phyloP scores from a whole-genome alignment of 139 green algal species.

The Picochlorum costavermella region DNA sequence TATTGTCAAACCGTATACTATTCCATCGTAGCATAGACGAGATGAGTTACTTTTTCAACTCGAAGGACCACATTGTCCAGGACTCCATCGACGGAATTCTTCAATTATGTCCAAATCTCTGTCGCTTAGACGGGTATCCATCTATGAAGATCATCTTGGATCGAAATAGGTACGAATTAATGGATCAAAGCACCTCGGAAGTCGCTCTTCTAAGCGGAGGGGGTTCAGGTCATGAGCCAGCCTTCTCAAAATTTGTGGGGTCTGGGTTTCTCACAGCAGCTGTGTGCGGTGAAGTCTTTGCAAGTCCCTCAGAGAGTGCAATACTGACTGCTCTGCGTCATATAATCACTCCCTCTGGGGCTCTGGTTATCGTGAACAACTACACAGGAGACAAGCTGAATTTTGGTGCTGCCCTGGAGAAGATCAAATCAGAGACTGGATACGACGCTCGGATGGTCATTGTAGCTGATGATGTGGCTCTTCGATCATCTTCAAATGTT shows the following conservation, averaged over 20 bases:
- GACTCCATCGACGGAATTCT: slow-evolving; percentile 42
- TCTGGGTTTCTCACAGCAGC: slow-evolving; percentile 77
- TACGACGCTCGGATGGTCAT: slow-evolving; percentile 57
- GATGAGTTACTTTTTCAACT: slow-evolving; percentile 31
- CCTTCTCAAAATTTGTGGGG: slow-evolving; percentile 71
- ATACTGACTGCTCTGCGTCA: slow-evolving; percentile 72
- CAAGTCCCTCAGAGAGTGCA: slow-evolving; percentile 58
- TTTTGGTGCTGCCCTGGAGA: slow-evolving; percentile 84
- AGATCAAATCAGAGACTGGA: slow-evolving; percentile 57
- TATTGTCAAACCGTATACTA: no score
- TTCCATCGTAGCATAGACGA: not conserved
- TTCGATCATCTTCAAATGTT: slow-evolving; percentile 22
- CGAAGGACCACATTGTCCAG: slow-evolving; percentile 15
- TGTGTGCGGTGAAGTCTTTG: slow-evolving; percentile 84
- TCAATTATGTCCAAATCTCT: slow-evolving; percentile 11
- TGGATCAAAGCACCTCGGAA: slow-evolving; percentile 13
- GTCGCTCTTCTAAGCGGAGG: slow-evolving; percentile 37
- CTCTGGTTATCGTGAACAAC: slow-evolving; percentile 76
- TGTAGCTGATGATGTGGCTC: slow-evolving; percentile 72
- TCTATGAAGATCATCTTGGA: slow-evolving; percentile 44
- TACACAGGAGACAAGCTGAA: slow-evolving; percentile 91
- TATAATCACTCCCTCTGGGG: slow-evolving; percentile 44
- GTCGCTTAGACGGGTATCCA: slow-evolving; percentile 43
- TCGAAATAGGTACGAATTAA: not conserved
- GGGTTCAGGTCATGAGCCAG: slow-evolving; percentile 82